Percentiles rank a stretch among this genome's conserved stretches.
Conservation (phyloP, 176 grass and related monocot genomes). For the Aegilops umbellulata region DNA sequence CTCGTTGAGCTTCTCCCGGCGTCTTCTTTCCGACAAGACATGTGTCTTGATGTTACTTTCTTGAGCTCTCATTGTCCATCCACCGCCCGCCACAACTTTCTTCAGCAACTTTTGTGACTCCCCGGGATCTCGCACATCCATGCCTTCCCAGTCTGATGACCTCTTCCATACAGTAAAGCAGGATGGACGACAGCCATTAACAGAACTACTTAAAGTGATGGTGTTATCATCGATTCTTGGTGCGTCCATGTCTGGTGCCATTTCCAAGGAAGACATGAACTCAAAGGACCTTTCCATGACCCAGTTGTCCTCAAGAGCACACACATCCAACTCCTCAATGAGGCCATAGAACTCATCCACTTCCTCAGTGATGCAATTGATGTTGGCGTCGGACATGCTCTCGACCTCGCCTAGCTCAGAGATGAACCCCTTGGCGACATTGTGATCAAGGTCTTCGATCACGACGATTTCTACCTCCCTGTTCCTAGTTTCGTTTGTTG, state of each 20-base stretch:
- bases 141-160: not conserved
- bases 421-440: not conserved
- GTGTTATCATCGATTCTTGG: not conserved
- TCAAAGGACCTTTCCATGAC: constrained; percentile 37
- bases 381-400: not conserved
- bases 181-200: constrained; percentile 24
- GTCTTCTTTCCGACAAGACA: constrained; percentile 64
- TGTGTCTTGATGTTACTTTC: constrained; percentile 44
- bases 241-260: not conserved
- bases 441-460: constrained; percentile 24
- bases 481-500: constrained; percentile 25
- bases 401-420: not conserved
- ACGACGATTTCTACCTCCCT: constrained; percentile 18
- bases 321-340: constrained; percentile 41
- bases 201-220: not conserved
- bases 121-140: not conserved
- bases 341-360: constrained; percentile 34
- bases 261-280: constrained; percentile 2
- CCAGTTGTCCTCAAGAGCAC: constrained; percentile 38
- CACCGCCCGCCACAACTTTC: constrained; percentile 40
- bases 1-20: constrained; percentile 77
- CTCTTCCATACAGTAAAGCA: constrained; percentile 55
- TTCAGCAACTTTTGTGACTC: constrained; percentile 71
- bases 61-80: constrained; percentile 27
- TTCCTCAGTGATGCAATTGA: constrained; percentile 5